These are phyloP conservation scores for Geosmithia putterillii DNA, from an alignment of 2,329 filamentous ascomycete genomes.

Conservation along the genomic window DNA sequence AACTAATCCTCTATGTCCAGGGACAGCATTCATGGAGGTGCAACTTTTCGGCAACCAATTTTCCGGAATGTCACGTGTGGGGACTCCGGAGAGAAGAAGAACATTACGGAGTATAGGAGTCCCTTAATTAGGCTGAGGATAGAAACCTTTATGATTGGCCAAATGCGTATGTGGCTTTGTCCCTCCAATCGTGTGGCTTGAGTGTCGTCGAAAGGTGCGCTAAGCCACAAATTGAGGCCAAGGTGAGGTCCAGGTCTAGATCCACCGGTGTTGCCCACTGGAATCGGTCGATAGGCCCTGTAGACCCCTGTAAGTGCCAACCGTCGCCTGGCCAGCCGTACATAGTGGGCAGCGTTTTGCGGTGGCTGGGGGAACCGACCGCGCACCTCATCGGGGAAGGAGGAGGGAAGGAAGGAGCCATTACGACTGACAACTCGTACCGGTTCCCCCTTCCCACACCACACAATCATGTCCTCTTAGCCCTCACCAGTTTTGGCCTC, in stretches of 20 bases:
- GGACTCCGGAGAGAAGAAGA: too few relatives aligned
- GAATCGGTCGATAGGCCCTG: too few relatives aligned
- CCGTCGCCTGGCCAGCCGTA: slow-evolving; percentile 2
- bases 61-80: too few relatives aligned
- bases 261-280: too few relatives aligned
- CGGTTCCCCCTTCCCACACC: background rate
- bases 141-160: too few relatives aligned
- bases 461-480: background rate
- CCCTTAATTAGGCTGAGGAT: too few relatives aligned
- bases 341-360: background rate
- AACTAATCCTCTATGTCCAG: background rate
- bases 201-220: too few relatives aligned
- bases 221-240: too few relatives aligned
- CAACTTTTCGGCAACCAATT: background rate
- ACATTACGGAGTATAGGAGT: too few relatives aligned
- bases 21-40: background rate
- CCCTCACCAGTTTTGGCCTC: slow-evolving; percentile 2
- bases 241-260: too few relatives aligned
- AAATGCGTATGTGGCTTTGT: too few relatives aligned
- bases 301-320: background rate
- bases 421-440: background rate
- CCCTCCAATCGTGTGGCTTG: too few relatives aligned
- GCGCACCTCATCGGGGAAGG: background rate
- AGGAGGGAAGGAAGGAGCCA: background rate
- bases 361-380: background rate